A percentile compares a stretch with the other conserved stretches of the same genome.
These are phyloP conservation scores for Penicillium riverlandense DNA, from an alignment of 495 filamentous ascomycete species.

Conservation along the genomic window DNA sequence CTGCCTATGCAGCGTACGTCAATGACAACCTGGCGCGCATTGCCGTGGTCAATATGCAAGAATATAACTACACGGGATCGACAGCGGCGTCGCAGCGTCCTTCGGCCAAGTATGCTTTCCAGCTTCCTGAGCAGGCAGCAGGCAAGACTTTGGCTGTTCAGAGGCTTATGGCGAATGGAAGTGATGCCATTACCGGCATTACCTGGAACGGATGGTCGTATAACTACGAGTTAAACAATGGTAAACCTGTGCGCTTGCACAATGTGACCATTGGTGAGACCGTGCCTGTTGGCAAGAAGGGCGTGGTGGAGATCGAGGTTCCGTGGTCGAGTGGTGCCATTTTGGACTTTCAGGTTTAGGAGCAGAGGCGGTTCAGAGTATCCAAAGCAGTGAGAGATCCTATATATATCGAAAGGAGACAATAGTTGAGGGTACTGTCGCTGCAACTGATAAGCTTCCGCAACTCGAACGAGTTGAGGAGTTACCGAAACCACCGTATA, in stretches of 20 bases:
- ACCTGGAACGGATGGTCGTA: constrained; percentile 59
- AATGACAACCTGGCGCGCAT: constrained; percentile 37
- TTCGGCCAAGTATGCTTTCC: constrained; percentile 39
- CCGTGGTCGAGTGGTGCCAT: constrained; percentile 43
- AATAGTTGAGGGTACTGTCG: no score
- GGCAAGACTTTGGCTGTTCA: constrained; percentile 25
- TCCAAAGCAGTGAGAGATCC: no score
- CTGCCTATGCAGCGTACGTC: constrained; percentile 56
- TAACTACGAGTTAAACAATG: constrained; percentile 51
- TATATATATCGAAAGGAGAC: no score
- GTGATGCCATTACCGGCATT: constrained; percentile 54
- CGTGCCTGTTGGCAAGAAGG: constrained; percentile 30
- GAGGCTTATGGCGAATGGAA: constrained; percentile 53
- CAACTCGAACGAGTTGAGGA: no score
- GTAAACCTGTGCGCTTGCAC: constrained; percentile 45
- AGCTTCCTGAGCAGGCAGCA: constrained; percentile 15
- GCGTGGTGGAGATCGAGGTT: constrained; percentile 39
- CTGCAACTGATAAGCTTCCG: no score
- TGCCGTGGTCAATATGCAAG: constrained; percentile 50
- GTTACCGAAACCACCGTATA: no score
- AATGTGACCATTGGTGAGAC: constrained; percentile 54
- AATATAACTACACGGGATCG: constrained; percentile 49
- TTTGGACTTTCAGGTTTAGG: constrained; percentile 27
- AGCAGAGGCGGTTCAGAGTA: no score
- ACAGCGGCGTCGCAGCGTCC: constrained; percentile 20